Base-by-base conservation (phyloP, 768 basidiomycete genomes). In the Pulveroboletus frians region DNA sequence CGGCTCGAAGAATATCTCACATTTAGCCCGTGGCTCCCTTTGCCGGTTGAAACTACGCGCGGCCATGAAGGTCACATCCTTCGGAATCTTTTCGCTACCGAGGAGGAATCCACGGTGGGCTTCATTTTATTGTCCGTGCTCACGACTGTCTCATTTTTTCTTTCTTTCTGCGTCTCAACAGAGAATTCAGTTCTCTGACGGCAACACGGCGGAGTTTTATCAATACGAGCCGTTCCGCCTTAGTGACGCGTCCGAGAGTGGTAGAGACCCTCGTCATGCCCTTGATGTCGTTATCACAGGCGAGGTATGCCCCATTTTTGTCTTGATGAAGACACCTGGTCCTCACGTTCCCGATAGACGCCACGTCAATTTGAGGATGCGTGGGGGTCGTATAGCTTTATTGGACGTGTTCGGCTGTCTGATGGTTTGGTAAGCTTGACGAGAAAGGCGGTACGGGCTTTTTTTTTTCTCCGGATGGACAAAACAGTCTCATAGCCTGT, bases 351-450 rank as follows among this genome's bases (percentile, higher is more conserved):
- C 27, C 39, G 38, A 23, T 51, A 84, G 83, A 84, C 83, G 2
- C 68, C 75, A 39, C 65, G 57, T 40, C 72, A 73, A 40, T 77
- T 80, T 47, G 80, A 80, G 50, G 69, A 71, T 34, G 81, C 81
- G 8, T 89, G 87, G 84, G 83, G 80, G 5, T 77, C 79, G 10
- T 86, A 78, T 64, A 74, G 63, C 49, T 80, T 83, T 59, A 69
- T 71, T 10, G 87, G 87, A 42, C 70, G 77, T 21, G 73, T 86
- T 39, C 70, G 76, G 30, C 51, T 69, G 23, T 69, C 70, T 34
- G 79, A 85, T 60, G 86, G 85, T 15, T 64, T 73, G 56, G 75
- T 89, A 52, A 70, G 73, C 41, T 69, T 88, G 62, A 77, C 76
- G 62, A 76, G 85, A 61, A 74, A 79, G 67, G 77, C 82, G 56